phyloP scores from a whole-genome alignment of 164 flowering plant genomes.

The Aristolochia californica region DNA sequence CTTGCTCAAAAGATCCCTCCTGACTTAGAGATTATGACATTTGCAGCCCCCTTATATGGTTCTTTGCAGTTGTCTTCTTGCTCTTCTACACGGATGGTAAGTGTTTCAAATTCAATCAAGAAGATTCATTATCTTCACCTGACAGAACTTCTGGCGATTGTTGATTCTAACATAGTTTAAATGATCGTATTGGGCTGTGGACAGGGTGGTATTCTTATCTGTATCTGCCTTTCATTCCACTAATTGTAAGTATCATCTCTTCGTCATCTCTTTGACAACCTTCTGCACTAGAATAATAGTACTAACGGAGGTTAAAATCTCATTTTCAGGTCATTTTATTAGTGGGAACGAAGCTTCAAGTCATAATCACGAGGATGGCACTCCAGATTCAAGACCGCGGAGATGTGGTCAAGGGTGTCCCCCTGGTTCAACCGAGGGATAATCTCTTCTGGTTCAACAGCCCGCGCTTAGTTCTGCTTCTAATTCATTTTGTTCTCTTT shows the following conservation, averaged over 20 bases:
- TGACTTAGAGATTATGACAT: constrained; percentile 1
- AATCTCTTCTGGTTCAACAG: constrained; percentile 81
- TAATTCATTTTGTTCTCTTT: constrained; percentile 76
- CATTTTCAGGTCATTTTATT: constrained; percentile 49
- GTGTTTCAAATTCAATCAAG: not conserved
- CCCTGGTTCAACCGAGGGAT: constrained; percentile 63
- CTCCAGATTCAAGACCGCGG: constrained; percentile 65
- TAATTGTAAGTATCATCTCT: constrained; percentile 42
- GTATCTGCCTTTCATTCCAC: constrained; percentile 71
- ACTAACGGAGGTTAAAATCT: not conserved
- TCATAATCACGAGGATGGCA: constrained; percentile 78
- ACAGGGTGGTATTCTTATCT: constrained; percentile 62
- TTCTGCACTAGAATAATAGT: not conserved
- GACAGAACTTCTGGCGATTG: not conserved
- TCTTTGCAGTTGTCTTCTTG: constrained; percentile 54
- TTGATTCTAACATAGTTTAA: not conserved
- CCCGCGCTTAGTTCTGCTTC: constrained; percentile 59
- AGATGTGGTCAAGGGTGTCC: constrained; percentile 66
- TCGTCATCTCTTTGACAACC: not conserved
- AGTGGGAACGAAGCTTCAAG: constrained; percentile 86
- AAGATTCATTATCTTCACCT: not conserved
- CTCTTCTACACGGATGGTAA: constrained; percentile 52
- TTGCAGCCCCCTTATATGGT: constrained; percentile 66
- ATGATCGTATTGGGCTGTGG: not conserved
- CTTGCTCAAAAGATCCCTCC: too few relatives aligned